Evolutionary conservation across 306 rosid species (phyloP).

Genomic region (Adenanthera pavonina): DNA sequence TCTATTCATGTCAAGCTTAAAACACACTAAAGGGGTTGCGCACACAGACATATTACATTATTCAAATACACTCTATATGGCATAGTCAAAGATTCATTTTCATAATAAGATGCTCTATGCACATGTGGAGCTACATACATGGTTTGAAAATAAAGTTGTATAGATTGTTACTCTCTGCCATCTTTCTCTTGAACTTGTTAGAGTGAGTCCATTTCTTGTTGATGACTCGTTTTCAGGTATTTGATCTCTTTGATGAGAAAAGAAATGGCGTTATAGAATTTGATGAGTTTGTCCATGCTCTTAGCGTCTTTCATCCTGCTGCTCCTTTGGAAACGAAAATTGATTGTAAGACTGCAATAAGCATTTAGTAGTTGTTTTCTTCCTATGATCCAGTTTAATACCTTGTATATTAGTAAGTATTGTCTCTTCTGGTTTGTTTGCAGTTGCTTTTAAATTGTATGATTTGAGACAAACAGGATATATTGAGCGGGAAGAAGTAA

Average conservation of each 20-base stretch:
- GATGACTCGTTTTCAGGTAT: constrained; percentile 51
- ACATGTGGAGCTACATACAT: background rate
- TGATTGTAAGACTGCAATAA: constrained; percentile 58
- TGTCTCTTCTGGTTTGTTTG: constrained; percentile 41
- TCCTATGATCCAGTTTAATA: constrained; percentile 5
- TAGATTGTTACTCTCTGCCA: constrained; percentile 4
- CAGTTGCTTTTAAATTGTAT: constrained; percentile 78
- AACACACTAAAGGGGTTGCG: background rate
- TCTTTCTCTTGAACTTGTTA: constrained; percentile 25
- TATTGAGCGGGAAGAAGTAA: constrained; percentile 78
- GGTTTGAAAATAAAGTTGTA: constrained; percentile 20
- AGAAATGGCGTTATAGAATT: constrained; percentile 73
- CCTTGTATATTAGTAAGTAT: constrained; percentile 13
- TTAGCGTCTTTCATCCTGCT: constrained; percentile 72
- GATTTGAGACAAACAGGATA: constrained; percentile 77
- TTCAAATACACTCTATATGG: background rate
- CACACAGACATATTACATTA: background rate
- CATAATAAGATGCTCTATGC: constrained; percentile 1
- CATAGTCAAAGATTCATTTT: constrained; percentile 4
- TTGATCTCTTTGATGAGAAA: constrained; percentile 75
- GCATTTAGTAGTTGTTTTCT: constrained; percentile 28
- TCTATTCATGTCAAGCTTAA: constrained; percentile 6
- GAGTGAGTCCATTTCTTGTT: constrained; percentile 12
- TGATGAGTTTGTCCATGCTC: constrained; percentile 74
- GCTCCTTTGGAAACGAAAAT: constrained; percentile 63